These are phyloP conservation scores for Mesembryanthemum crystallinum DNA, from an alignment of 148 eudicot species.

Conservation along the genomic window DNA sequence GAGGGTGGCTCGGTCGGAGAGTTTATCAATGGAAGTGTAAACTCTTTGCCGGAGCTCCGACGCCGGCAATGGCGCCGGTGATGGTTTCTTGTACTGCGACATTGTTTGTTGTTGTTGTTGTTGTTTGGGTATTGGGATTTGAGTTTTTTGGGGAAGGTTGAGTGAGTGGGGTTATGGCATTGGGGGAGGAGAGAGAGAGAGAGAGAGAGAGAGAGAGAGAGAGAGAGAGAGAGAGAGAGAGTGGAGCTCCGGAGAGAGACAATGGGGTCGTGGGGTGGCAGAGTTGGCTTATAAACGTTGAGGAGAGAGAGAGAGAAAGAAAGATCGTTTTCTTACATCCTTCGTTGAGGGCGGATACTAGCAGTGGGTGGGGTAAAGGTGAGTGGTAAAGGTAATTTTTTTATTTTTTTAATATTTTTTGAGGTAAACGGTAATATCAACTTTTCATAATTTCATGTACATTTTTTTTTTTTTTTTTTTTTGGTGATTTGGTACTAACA, in stretches of 20 bases:
- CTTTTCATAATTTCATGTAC: too few relatives aligned
- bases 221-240: background rate
- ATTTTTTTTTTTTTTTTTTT: too few relatives aligned
- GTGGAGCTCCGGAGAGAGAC: background rate
- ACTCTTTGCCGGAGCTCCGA: constrained; percentile 50
- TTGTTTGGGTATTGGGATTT: too few relatives aligned
- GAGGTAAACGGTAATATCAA: too few relatives aligned
- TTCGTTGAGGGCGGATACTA: background rate
- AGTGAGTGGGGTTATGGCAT: constrained; percentile 6
- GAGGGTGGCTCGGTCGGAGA: constrained; percentile 66
- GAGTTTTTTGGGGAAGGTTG: too few relatives aligned
- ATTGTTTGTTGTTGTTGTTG: background rate
- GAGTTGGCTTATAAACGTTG: constrained; percentile 18
- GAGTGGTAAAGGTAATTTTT: background rate
- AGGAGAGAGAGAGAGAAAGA: background rate
- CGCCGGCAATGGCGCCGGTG: background rate
- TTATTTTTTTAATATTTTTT: too few relatives aligned
- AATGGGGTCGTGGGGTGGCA: too few relatives aligned
- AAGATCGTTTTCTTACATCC: too few relatives aligned
- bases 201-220: background rate
- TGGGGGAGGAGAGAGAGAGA: background rate
- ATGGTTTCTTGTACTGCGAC: constrained; percentile 13
- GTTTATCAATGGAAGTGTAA: constrained; percentile 43
- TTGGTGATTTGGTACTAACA: too few relatives aligned
- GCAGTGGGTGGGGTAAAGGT: constrained; percentile 10